Percentiles rank a stretch among this genome's conserved stretches.
Conservation (phyloP, 768 basidiomycete species). For the Tulasnella sp. region DNA sequence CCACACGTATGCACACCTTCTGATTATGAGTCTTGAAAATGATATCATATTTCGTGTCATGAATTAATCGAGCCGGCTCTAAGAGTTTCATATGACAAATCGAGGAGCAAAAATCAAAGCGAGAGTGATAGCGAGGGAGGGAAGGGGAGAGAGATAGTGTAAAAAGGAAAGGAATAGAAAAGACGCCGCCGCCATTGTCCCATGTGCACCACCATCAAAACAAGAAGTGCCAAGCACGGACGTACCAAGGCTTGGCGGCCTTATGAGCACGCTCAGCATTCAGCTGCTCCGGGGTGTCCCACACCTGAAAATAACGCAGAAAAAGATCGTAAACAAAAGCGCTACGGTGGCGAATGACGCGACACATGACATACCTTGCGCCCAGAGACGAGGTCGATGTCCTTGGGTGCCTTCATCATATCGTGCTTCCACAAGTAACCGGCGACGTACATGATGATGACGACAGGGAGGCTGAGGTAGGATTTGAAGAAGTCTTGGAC, state of each 20-base stretch:
- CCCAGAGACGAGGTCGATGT: slow-evolving; percentile 27
- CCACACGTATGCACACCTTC: no score
- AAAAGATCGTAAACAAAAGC: not conserved
- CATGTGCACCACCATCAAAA: not conserved
- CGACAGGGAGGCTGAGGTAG: slow-evolving; percentile 26
- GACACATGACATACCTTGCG: not conserved
- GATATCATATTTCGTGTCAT: no score
- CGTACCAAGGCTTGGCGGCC: not conserved
- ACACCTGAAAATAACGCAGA: not conserved
- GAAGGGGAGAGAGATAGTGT: no score
- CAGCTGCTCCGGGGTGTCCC: slow-evolving; percentile 2
- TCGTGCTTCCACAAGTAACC: slow-evolving; percentile 26
- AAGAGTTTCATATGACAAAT: no score
- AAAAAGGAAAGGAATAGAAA: no score
- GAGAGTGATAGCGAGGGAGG: no score
- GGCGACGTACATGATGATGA: slow-evolving; percentile 24
- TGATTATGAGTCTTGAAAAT: no score
- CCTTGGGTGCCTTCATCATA: slow-evolving; percentile 21
- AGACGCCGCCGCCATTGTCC: no score
- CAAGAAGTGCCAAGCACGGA: not conserved
- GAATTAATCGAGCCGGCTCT: no score
- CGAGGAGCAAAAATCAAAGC: no score
- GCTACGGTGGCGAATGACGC: not conserved
- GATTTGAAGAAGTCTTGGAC: slow-evolving; percentile 27
- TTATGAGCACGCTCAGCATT: not conserved